A percentile compares a stretch with the other conserved stretches of the same genome.
These are phyloP conservation scores for Lactuca sativa DNA, from an alignment of 129 eudicot genomes.

Conservation along the genomic window DNA sequence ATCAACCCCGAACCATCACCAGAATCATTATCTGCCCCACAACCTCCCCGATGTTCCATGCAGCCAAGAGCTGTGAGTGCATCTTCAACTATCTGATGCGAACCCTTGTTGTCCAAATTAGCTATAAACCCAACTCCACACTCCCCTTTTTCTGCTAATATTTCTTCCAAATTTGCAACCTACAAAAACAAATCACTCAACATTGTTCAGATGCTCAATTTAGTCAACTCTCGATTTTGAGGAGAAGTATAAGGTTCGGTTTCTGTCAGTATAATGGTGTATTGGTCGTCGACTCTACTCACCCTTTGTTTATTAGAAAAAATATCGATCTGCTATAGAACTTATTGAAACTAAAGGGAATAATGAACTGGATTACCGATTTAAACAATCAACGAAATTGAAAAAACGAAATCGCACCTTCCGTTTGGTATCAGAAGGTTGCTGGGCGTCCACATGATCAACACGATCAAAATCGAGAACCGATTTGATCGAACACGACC, in stretches of 20 bases:
- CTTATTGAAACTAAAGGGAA: neutral
- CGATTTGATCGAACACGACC: conserved; percentile 48
- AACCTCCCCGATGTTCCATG: conserved; percentile 99
- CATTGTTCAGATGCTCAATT: conserved; percentile 6
- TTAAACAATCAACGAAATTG: neutral
- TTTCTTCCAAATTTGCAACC: conserved; percentile 93
- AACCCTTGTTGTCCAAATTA: conserved; percentile 89
- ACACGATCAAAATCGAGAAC: conserved; percentile 64
- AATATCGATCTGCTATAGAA: neutral
- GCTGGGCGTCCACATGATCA: conserved; percentile 10
- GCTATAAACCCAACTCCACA: conserved; percentile 99
- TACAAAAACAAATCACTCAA: conserved; percentile 30
- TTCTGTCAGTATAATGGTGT: neutral
- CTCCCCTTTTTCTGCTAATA: conserved; percentile 86
- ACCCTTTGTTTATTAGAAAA: neutral
- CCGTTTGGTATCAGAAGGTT: conserved; percentile 34
- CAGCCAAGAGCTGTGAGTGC: conserved; percentile 99
- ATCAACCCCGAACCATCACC: conserved; percentile 98
- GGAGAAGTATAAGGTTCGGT: neutral
- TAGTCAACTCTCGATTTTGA: neutral
- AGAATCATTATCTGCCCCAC: conserved; percentile 99
- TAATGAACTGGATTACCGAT: neutral
- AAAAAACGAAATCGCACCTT: conserved; percentile 39
- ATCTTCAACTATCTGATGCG: conserved; percentile 82
- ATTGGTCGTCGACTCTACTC: neutral